Evolutionary conservation across 768 basidiomycete genomes (phyloP).

Genomic region (Cystobasidium onofrii): DNA sequence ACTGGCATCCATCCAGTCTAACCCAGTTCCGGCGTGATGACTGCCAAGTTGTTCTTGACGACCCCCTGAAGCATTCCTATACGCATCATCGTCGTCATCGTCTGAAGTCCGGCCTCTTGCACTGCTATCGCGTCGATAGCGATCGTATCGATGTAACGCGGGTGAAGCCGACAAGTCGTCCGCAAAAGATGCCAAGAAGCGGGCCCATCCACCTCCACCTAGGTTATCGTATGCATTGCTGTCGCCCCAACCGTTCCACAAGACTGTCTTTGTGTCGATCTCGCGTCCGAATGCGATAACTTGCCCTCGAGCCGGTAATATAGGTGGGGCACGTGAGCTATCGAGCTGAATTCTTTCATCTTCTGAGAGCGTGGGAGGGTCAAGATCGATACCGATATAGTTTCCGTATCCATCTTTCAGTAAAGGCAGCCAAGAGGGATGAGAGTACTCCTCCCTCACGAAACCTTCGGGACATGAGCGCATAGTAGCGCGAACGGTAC

Average conservation of each 20-base stretch:
- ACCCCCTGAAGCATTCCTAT: background rate
- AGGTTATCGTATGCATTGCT: slow-evolving; percentile 48
- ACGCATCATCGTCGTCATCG: slow-evolving; percentile 23
- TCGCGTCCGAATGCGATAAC: slow-evolving; percentile 98
- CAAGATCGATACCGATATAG: slow-evolving; percentile 91
- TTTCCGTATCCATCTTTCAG: slow-evolving; percentile 89
- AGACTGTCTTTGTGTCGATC: slow-evolving; percentile 93
- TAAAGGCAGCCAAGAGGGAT: slow-evolving; percentile 92
- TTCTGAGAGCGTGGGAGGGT: slow-evolving; percentile 50
- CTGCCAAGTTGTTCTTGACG: background rate
- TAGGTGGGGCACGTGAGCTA: slow-evolving; percentile 54
- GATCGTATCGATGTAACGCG: background rate
- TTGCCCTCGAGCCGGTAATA: slow-evolving; percentile 55
- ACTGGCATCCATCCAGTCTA: slow-evolving; percentile 25
- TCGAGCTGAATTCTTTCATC: slow-evolving; percentile 42
- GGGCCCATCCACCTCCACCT: slow-evolving; percentile 84
- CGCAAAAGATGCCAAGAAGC: slow-evolving; percentile 80
- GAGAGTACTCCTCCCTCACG: slow-evolving; percentile 82
- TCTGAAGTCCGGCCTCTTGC: background rate
- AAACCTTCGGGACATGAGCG: slow-evolving; percentile 79
- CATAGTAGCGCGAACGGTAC: slow-evolving; percentile 54
- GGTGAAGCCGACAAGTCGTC: slow-evolving; percentile 69
- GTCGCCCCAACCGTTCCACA: slow-evolving; percentile 61
- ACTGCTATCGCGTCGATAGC: background rate
- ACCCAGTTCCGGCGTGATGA: background rate